A percentile compares a stretch with the other conserved stretches of the same genome.
phyloP scores from a whole-genome alignment of 1,139 yeast genomes.

The Nadsonia commutata region DNA sequence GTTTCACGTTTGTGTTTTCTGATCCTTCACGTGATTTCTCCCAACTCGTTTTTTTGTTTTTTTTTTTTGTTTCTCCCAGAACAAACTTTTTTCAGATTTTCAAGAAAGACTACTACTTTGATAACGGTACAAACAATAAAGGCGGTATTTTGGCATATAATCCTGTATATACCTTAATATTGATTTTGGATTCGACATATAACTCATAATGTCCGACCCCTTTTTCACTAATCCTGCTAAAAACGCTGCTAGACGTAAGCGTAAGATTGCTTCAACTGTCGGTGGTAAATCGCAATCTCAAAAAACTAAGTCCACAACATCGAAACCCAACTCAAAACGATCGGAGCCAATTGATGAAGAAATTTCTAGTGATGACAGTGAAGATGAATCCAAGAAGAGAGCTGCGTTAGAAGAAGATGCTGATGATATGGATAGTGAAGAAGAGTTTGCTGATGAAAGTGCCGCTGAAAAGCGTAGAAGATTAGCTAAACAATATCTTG shows the following conservation, averaged over 20 bases:
- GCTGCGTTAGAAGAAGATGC: constrained; percentile 8
- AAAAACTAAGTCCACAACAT: not conserved
- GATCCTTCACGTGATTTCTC: not conserved
- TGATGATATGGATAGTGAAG: constrained; percentile 11
- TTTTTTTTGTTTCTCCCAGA: not conserved
- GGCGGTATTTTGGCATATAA: too few relatives aligned
- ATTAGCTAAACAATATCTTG: constrained; percentile 83
- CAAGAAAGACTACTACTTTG: too few relatives aligned
- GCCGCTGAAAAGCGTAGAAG: constrained; percentile 92
- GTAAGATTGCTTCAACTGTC: not conserved
- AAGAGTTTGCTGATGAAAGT: constrained; percentile 44
- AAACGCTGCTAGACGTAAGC: not conserved
- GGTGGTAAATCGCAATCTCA: not conserved
- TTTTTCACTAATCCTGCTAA: not conserved
- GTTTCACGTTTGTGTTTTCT: too few relatives aligned
- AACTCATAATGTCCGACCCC: not conserved
- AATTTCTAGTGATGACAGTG: constrained; percentile 18
- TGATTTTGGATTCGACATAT: too few relatives aligned
- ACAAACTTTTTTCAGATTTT: not conserved
- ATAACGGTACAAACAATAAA: too few relatives aligned
- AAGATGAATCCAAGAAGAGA: constrained; percentile 10
- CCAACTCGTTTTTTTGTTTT: not conserved
- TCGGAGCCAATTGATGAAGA: constrained; percentile 15
- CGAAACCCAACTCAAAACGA: not conserved
- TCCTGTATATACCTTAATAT: too few relatives aligned